Base-by-base conservation (phyloP, 805 yeast species). In the Monosporozyma siamensis region DNA sequence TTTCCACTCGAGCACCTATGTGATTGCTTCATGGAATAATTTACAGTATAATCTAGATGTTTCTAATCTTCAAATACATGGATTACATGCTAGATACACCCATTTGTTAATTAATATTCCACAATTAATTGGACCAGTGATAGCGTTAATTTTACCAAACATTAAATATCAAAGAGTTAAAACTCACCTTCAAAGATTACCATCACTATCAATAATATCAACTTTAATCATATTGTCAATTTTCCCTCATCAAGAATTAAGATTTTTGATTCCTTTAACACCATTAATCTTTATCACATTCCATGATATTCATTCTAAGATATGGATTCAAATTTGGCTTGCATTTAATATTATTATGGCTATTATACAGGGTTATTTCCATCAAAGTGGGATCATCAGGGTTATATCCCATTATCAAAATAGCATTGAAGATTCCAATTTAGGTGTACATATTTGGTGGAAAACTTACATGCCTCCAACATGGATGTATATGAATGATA, bases 401-500 rank as follows among this genome's bases (percentile, higher is more conserved):
- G 81, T 83, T 0, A 64, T 84, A 30, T 67, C 66, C 18, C 56
- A 68, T 41, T 40, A 77, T 3, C 59, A 62, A 15, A 45, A 52
- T 14, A 9, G 18, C 41, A 57, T 15, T 5, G 21, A 34, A 6
- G 4, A 40, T 20, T 18, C 11, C 9, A 20, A 17, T 4, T 18
- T 59, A 3, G 62, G 70, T 0, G 65, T 76, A 0, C 72, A 76
- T 27, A 55, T 90, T 4, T 90, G 95, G 87, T 90, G 97, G 97
- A 78, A 87, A 59, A 87, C 96, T 0, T 92, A 90, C 53, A 75
- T 86, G 4, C 97, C 97, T 0, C 97, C 98, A 3, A 74, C 86
- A 4, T 92, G 95, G 95, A 59, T 90, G 44, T 64, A 82, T 38
- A 57, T 59, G 21, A 55, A 56, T 35, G 4, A 43, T 0, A 46